Base-by-base conservation (phyloP, 345 rosid species). In the Euphorbia peplus region DNA sequence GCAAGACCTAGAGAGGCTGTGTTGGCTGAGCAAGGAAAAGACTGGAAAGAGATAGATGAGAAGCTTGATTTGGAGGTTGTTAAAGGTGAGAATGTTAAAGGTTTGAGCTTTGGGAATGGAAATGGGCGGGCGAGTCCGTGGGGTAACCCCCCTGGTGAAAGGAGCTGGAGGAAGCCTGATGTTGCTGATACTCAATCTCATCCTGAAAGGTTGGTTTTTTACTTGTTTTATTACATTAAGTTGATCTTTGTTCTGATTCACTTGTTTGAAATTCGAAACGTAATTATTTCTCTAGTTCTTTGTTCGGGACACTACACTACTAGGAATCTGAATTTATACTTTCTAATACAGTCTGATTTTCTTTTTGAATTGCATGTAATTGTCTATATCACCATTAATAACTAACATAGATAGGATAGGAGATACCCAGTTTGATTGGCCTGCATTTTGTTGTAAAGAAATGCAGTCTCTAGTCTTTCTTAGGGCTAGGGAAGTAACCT, bases 1-100 rank as follows among this genome's bases (percentile, higher is more conserved):
- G 99, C 99, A 0, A 90, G 99, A 75, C 99, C 99, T 0, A 86
- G 99, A 55, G 99, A 95, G 79, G 97, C 88, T 71, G 99, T 91
- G 26, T 71, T 95, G 83, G 91, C 90, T 50, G 96, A 88, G 87
- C 88, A 95, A 67, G 98, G 99, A 22, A 78, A 81, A 75, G 98
- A 91, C 46, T 88, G 88, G 90, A 95, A 91, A 70, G 96, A 90
- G 86, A 90, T 91, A 71, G 98, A 95, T 62, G 98, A 86, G 87
- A 95, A 88, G 82, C 76, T 95, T 16, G 92, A 78, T 66, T 75
- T 83, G 11, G 77, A 70, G 14, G 26, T 56, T 18, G 96, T 88
- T 69, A 88, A 67, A 75, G 81, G 69, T 4, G 92, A 81, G 65
- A 74, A 66, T 51, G 61, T 41, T 18, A 69, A 66, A 85, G 53